phyloP scores from a whole-genome alignment of 2,329 filamentous ascomycete species.

The Claviceps cyperi region DNA sequence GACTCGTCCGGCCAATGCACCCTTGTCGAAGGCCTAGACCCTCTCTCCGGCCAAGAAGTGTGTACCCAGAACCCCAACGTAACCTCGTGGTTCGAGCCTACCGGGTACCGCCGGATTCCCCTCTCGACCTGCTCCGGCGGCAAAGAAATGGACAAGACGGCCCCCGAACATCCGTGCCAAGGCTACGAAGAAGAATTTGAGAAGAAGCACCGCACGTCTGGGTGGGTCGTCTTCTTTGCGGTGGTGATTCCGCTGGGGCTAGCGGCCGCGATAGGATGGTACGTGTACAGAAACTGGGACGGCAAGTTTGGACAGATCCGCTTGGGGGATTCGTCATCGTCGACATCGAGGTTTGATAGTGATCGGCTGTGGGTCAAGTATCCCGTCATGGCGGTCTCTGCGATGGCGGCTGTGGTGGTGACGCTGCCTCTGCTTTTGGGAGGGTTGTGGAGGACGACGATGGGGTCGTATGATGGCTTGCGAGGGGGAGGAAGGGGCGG shows the following conservation, averaged over 20 bases:
- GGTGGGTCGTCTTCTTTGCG: constrained; percentile 70
- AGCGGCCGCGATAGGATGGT: constrained; percentile 66
- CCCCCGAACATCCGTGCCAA: constrained; percentile 44
- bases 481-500: constrained; percentile 31
- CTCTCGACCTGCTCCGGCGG: constrained; percentile 77
- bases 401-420: constrained; percentile 42
- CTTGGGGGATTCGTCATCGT: constrained; percentile 52
- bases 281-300: constrained; percentile 71
- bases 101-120: constrained; percentile 79
- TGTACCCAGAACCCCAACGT: constrained; percentile 48
- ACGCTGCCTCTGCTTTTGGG: constrained; percentile 56
- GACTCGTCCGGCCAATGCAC: constrained; percentile 58
- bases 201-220: constrained; percentile 53
- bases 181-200: constrained; percentile 73
- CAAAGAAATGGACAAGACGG: constrained; percentile 54
- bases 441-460: constrained; percentile 55
- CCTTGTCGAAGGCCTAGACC: constrained; percentile 58
- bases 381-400: constrained; percentile 60
- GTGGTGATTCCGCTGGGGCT: constrained; percentile 60
- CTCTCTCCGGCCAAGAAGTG: constrained; percentile 35
- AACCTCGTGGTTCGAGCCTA: constrained; percentile 70
- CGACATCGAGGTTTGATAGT: constrained; percentile 36
- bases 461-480: constrained; percentile 35
- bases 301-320: constrained; percentile 86
- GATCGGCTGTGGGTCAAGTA: constrained; percentile 69